Base-by-base conservation (phyloP, 1,139 yeast genomes). In the Geotrichum carabidarum region DNA sequence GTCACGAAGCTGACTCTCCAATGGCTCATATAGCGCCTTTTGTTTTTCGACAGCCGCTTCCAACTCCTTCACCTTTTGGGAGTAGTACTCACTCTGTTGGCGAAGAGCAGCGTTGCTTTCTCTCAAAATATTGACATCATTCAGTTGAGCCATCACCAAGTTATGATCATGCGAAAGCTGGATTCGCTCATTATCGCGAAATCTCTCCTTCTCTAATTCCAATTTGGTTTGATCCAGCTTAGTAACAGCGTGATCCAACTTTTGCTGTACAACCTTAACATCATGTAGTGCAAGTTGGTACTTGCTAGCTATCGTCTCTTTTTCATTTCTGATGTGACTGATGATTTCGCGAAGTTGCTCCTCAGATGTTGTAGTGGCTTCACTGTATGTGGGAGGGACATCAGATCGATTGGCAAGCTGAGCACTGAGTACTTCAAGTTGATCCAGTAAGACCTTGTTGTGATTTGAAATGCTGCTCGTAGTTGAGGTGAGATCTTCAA, bases 71-170 rank as follows among this genome's bases (percentile, higher is more conserved):
- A 75, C 57, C 44, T 70, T 68, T 6, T 59, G 54, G 52, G 69
- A 67, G 48, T 73, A 67, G 14, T 58, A 60, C 31, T 67, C 66
- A 48, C 70, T 66, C 59, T 86, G 91, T 48, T 75, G 73, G 58
- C 95, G 78, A 58, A 89, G 75, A 8, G 85, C 78, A 14, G 77
- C 72, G 64, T 88, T 87, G 63, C 90, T 84, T 64, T 89, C 95
- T 57, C 88, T 79, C 58, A 87, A 73, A 41, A 86, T 75, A 60
- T 81, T 84, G 65, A 89, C 69, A 59, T 86, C 91, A 55, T 82
- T 80, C 53, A 87, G 71, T 65, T 85, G 86, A 46, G 79, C 79
- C 58, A 79, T 64, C 56, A 86, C 69, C 50, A 77, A 76, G n/a
- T 76, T 71, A 53, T 83, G 82, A 34, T 72, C 75, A 54, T 76